phyloP scores from a whole-genome alignment of 192 early-diverging fungal genomes.

The Coemansia guatemalensis region DNA sequence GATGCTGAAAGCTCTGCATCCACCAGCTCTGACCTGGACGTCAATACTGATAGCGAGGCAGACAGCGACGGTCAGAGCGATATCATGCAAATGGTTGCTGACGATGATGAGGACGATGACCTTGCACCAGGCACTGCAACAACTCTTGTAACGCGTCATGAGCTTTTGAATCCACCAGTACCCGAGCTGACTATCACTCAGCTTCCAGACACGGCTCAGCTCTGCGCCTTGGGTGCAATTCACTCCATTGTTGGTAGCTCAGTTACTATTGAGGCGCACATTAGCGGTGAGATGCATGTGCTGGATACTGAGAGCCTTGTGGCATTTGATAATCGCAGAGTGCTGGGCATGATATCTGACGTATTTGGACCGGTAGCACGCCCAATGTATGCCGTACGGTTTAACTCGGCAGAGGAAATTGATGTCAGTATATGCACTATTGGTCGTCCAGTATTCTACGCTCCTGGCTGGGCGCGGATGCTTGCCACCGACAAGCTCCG shows the following conservation, averaged over 20 bases:
- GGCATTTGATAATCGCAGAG: slow-evolving; percentile 57
- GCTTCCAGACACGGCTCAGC: slow-evolving; percentile 53
- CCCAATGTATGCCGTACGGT: slow-evolving; percentile 83
- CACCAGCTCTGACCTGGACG: slow-evolving; percentile 13
- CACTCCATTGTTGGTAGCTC: slow-evolving; percentile 69
- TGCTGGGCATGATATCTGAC: slow-evolving; percentile 76
- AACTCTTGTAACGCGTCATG: slow-evolving; percentile 55
- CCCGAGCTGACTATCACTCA: slow-evolving; percentile 53
- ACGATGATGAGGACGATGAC: slow-evolving; percentile 23
- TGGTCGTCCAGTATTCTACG: slow-evolving; percentile 62
- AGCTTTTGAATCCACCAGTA: slow-evolving; percentile 55
- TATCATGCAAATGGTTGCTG: slow-evolving; percentile 21
- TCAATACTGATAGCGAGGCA: slow-evolving; percentile 23
- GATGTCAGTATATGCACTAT: slow-evolving; percentile 42
- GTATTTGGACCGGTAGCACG: slow-evolving; percentile 87
- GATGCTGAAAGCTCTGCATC: slow-evolving; percentile 10
- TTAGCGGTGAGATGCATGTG: slow-evolving; percentile 51
- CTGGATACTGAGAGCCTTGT: slow-evolving; percentile 79
- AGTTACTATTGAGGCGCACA: slow-evolving; percentile 63
- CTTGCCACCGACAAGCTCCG: slow-evolving; percentile 67
- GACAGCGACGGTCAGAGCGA: not conserved
- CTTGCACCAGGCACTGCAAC: not conserved
- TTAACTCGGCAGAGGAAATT: slow-evolving; percentile 64
- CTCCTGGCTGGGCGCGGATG: slow-evolving; percentile 61
- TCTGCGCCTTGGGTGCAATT: slow-evolving; percentile 65